A percentile compares a stretch with the other conserved stretches of the same genome.
phyloP scores from a whole-genome alignment of 2,329 filamentous ascomycete genomes.

The Claviceps pazoutovae region DNA sequence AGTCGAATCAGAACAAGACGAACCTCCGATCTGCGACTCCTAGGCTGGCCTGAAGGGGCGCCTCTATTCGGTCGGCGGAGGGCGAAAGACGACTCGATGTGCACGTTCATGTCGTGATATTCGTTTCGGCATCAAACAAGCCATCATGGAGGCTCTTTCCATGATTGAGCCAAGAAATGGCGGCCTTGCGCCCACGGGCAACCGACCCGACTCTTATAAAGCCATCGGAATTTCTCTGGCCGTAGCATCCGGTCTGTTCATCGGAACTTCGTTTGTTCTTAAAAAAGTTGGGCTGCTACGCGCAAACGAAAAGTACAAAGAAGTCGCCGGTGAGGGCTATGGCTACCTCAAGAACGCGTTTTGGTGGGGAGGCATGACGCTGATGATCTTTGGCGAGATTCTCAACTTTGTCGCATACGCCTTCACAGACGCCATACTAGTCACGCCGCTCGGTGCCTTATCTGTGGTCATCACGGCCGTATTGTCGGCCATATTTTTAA shows the following conservation, averaged over 20 bases:
- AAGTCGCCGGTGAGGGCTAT: conserved; percentile 90
- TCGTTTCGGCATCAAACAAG: background rate
- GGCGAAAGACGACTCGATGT: background rate
- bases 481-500: conserved; percentile 85
- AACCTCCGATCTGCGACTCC: background rate
- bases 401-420: conserved; percentile 97
- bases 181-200: background rate
- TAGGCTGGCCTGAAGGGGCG: background rate
- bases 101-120: background rate
- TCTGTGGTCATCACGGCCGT: conserved; percentile 88
- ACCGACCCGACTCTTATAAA: conserved; percentile 46
- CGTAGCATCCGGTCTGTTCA: conserved; percentile 78
- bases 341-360: conserved; percentile 89
- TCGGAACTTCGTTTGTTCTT: conserved; percentile 86
- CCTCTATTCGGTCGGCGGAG: background rate
- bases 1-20: too few relatives aligned
- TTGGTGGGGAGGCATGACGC: conserved; percentile 92
- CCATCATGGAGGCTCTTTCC: background rate
- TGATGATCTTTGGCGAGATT: conserved; percentile 94
- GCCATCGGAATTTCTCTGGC: conserved; percentile 76
- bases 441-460: conserved; percentile 81
- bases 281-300: conserved; percentile 87
- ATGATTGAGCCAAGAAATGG: background rate
- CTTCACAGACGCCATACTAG: conserved; percentile 90
- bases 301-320: conserved; percentile 92